Evolutionary conservation across 768 basidiomycete species (phyloP), one percentile per base, ranked within the genome.

Genomic region (Termitomyces sp.): DNA sequence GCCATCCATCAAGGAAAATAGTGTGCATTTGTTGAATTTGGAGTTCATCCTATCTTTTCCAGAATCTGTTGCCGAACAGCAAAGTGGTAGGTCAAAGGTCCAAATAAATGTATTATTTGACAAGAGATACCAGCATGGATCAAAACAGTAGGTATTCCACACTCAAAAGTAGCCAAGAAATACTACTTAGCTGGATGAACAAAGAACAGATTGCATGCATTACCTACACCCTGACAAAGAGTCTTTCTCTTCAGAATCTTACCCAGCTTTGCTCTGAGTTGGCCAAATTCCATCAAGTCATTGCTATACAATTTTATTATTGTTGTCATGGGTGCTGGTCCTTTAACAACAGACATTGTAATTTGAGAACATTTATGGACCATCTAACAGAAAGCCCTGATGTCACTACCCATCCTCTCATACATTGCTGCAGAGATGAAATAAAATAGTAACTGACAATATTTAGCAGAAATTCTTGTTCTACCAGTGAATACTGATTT

Each of bases 121-220:
- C 81, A 73, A 0, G 60, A 51, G 0, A 26, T 21, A 55, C 84
- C 77, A 5, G 71, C 64, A 50, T 73, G 69, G 45, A 89, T 76
- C 28, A 67, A 63, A 21, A 87, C 68, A 0, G 69, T 73, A 0
- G 71, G 67, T 46, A 77, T 63, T 10, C 60, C 56, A 1, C 55
- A 58, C 53, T 81, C 73, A 11, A 90, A 53, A 0, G 72, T 65
- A 0, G 70, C 61, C 47, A 91, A 52, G 65, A 78, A 89, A 0
- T 12, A 21, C 0, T 47, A 40, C 0, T 86, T 86, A 6, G 68
- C 68, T 0, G 61, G 56, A 4, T 72, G 60, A 21, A 64, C 64
- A 58, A 92, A 85, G 67, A 81, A 90, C 4, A 74, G 71, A 57
- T 91, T 85, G 88, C 89, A 92, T 8, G 80, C 70, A 1, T 75